Evolutionary conservation across 2,329 filamentous ascomycete species (phyloP), one percentile per base, ranked within the genome.

Genomic region (Sphaerostilbella broomeana): DNA sequence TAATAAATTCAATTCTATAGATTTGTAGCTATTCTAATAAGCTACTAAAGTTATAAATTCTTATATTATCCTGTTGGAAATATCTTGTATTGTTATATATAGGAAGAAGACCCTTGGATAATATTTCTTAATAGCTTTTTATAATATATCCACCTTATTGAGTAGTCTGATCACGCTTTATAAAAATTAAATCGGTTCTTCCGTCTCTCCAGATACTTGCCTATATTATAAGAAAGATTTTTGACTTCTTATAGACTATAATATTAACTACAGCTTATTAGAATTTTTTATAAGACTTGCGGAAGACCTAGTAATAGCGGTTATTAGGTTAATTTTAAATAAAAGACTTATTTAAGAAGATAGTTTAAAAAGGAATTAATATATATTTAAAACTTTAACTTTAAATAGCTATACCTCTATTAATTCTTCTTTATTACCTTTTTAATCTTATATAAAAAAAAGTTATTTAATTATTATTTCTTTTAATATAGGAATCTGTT

Each of bases 171-270:
- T 36, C 19, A 12, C 18, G 16, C 18, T 27, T 10, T n/a, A 36
- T 36, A 9, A 28, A 9, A 8, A 36, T 18, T 2, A 36, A n/a
- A 10, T 13, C 12, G 18, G 4, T 36, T 25, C n/a, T n/a, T 4
- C 34, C 12, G 2, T 13, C 16, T 13, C 15, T 5, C 4, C 20
- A 37, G 7, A 37, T 37, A 11, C 15, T 18, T 20, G 24, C 35
- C 25, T 13, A 37, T 4, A 37, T 19, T 11, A 37, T 37, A 10
- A 37, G 7, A 15, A 13, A 37, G 17, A 37, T 37, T 29, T 12
- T 22, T 11, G 35, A 10, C 11, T 37, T 29, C 13, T 10, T 8
- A 21, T 37, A 10, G 5, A 21, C 12, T 22, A 5, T 16, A 9
- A 37, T 19, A 18, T 37, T 37, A 15, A 37, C 13, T 15, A 37